Base-by-base conservation (phyloP, 1,139 yeast species). In the Pichia norvegensis region DNA sequence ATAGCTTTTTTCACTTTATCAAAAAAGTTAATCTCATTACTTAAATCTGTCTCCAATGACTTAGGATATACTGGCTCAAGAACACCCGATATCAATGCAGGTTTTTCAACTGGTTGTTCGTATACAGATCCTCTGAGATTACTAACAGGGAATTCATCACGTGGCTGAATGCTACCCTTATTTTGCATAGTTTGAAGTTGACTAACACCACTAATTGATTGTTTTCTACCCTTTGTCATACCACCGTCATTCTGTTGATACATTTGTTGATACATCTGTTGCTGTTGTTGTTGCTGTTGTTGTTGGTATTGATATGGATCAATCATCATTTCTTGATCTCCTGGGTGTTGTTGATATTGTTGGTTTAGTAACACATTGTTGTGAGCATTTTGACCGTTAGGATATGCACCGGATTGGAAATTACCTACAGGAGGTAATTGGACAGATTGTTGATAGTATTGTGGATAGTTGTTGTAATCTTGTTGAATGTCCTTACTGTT, bases 361-460 rank as follows among this genome's bases (percentile, higher is more conserved):
- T 43, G 46, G 22, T 21, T 36, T 13, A 42, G 8, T 19, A 23
- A 8, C 20, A 42, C 20, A 17, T 25, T 40, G 41, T 17, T 35
- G 20, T 21, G 43, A 37, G 17, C 17, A 22, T 9, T 35, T 40
- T 64, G 59, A 2, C 68, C 69, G 36, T 67, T 59, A 9, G 67
- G 63, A 36, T 71, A 68, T 19, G 77, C 59, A 20, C 88, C 90
- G 11, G 96, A 95, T 33, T 94, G 95, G 64, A 92, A 92, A 61
- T 82, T 90, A 7, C 98, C 98, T 36, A 92, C 90, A 7, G 98
- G 97, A 17, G 98, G 98, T 50, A 92, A 72, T 55, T 86, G 90
- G 22, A 55, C 60, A 36, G 44, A 62, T 35, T 55, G 62, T 20
- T 55, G 54, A 31, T 51, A 56, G 14, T 48, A 48, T 41, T 52